These are phyloP conservation scores for Lachancea sp. DNA, from an alignment of 805 yeast genomes.

Conservation along the genomic window DNA sequence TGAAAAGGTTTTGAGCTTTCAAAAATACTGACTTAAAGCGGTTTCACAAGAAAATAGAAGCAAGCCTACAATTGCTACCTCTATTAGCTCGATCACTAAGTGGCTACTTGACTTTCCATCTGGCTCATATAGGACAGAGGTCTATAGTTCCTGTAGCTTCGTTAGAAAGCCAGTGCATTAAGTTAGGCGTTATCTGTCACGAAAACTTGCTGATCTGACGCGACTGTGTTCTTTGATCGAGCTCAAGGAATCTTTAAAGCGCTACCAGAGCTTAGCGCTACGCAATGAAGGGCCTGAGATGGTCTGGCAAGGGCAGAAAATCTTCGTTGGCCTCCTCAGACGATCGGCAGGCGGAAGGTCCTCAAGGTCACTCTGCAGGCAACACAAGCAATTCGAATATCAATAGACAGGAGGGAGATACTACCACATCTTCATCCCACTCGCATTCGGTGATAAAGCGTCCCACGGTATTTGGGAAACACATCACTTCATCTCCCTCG, in stretches of 20 bases:
- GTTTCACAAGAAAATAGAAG: neutral
- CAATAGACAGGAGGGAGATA: neutral
- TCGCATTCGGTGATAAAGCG: constrained; percentile 1
- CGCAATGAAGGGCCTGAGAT: constrained; percentile 12
- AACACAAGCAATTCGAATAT: neutral
- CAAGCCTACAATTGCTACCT: neutral
- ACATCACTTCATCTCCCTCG: constrained; percentile 3
- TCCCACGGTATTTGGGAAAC: constrained; percentile 3
- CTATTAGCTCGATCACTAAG: neutral
- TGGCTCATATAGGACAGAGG: neutral
- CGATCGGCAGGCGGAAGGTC: constrained; percentile 1
- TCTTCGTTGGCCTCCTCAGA: constrained; percentile 8
- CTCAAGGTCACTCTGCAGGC: neutral
- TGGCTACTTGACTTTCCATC: neutral
- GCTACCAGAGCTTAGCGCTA: neutral
- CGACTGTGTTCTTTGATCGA: constrained; percentile 1
- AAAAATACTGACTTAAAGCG: neutral
- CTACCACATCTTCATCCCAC: neutral
- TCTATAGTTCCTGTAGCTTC: neutral
- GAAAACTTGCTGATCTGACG: neutral
- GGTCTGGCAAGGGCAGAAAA: constrained; percentile 12
- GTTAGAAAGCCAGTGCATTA: neutral
- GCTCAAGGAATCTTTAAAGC: neutral
- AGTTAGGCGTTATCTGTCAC: too few relatives aligned
- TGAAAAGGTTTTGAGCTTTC: neutral